These are phyloP conservation scores for Trypanosomatidae sp. DNA, from an alignment of 208 protist species.

Conservation along the genomic window DNA sequence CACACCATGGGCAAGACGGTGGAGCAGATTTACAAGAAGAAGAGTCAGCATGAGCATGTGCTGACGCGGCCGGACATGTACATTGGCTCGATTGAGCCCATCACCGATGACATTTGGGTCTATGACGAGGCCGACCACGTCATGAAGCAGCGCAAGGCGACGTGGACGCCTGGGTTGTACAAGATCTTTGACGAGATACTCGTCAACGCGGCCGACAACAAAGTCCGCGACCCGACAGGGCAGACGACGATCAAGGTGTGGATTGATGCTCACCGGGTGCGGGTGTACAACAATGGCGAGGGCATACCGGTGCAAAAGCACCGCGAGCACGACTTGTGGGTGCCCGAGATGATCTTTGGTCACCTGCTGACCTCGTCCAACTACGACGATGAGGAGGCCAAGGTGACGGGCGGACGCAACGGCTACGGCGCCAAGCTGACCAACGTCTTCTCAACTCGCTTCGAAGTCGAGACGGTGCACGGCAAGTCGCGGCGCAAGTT, in stretches of 20 bases:
- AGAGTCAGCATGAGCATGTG: conserved; percentile 98
- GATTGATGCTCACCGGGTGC: conserved; percentile 95
- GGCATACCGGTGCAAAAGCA: conserved; percentile 97
- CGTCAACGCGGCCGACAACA: conserved; percentile 99
- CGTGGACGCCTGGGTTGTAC: conserved; percentile 97
- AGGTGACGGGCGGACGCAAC: conserved; percentile 93
- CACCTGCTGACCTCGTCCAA: conserved; percentile 98
- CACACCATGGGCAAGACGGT: conserved; percentile 55
- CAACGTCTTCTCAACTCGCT: conserved; percentile 99
- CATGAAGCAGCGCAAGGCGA: conserved; percentile 91
- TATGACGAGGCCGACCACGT: conserved; percentile 83
- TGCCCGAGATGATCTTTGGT: conserved; percentile 99
- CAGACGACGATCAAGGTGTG: conserved; percentile 91
- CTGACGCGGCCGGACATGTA: conserved; percentile 99
- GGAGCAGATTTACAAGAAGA: conserved; percentile 96
- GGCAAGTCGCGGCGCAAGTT: conserved; percentile 84
- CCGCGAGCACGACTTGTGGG: conserved; percentile 94
- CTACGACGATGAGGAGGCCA: conserved; percentile 98
- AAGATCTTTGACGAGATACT: conserved; percentile 99
- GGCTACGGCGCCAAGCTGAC: conserved; percentile 99
- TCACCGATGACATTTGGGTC: conserved; percentile 93
- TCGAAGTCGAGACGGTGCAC: conserved; percentile 97
- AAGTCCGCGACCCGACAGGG: conserved; percentile 89
- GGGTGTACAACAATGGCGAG: conserved; percentile 97
- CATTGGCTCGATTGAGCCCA: conserved; percentile 92